Evolutionary conservation across 2,329 filamentous ascomycete species (phyloP).

Genomic region (Phoma sp.): DNA sequence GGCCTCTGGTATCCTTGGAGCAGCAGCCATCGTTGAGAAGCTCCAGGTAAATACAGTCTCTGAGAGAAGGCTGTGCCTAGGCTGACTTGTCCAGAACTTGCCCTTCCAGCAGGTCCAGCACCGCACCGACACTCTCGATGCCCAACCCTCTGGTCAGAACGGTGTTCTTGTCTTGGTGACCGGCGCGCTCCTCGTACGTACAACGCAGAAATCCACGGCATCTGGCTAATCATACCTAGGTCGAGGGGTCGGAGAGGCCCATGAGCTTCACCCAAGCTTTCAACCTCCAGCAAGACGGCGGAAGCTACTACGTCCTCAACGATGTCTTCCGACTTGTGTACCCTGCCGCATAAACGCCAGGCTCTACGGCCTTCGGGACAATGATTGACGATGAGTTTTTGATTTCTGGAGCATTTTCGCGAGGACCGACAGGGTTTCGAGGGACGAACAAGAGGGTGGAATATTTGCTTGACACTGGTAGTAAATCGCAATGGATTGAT

Average conservation of each 20-base stretch:
- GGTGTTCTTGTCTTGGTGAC: slow-evolving; percentile 88
- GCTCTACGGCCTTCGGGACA: slow-evolving; percentile 6
- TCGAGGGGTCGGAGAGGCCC: slow-evolving; percentile 82
- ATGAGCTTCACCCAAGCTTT: slow-evolving; percentile 94
- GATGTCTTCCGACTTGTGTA: slow-evolving; percentile 94
- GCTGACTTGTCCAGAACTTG: slow-evolving; percentile 63
- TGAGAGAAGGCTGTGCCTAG: background rate
- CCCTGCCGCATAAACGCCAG: slow-evolving; percentile 47
- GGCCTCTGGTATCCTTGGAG: slow-evolving; percentile 69
- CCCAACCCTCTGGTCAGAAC: slow-evolving; percentile 73
- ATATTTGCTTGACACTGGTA: slow-evolving; percentile 11
- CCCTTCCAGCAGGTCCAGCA: slow-evolving; percentile 85
- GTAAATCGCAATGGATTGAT: slow-evolving; percentile 3
- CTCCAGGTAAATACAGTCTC: slow-evolving; percentile 66
- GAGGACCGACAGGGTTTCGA: slow-evolving; percentile 12
- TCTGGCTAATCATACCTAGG: slow-evolving; percentile 52
- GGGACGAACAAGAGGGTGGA: slow-evolving; percentile 9
- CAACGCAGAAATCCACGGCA: background rate
- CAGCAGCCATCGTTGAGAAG: slow-evolving; percentile 75
- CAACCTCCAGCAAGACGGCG: slow-evolving; percentile 78
- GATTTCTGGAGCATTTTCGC: slow-evolving; percentile 24
- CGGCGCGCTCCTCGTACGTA: slow-evolving; percentile 78
- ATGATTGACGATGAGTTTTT: slow-evolving; percentile 18
- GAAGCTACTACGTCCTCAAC: slow-evolving; percentile 82
- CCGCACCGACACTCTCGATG: slow-evolving; percentile 77